phyloP scores from a whole-genome alignment of 352 stramenopile species.

The Globisporangium acanthophoron region DNA sequence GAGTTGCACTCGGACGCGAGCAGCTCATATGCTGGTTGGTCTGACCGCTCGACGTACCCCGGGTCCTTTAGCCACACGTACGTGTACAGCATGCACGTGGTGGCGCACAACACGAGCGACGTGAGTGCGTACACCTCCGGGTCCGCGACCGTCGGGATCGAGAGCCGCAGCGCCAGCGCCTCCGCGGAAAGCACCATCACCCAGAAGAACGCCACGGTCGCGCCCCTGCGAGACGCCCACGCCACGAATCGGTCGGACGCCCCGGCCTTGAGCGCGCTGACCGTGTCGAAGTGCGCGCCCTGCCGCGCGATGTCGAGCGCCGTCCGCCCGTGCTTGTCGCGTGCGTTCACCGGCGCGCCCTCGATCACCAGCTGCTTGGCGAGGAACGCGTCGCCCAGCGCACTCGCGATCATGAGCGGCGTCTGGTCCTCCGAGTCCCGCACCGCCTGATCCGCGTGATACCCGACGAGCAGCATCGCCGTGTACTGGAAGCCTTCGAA shows the following conservation, averaged over 20 bases:
- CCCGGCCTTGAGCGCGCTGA: slow-evolving; percentile 56
- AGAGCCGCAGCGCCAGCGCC: slow-evolving; percentile 46
- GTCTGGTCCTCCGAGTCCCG: slow-evolving; percentile 74
- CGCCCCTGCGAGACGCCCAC: slow-evolving; percentile 53
- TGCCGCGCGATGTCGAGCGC: slow-evolving; percentile 73
- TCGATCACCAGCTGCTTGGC: slow-evolving; percentile 83
- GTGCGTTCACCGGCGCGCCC: slow-evolving; percentile 51
- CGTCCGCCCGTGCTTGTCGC: slow-evolving; percentile 67
- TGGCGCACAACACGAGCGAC: slow-evolving; percentile 28
- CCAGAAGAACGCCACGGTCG: slow-evolving; percentile 70
- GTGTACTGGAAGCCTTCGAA: slow-evolving; percentile 87
- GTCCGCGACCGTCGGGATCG: slow-evolving; percentile 36
- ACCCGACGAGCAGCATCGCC: slow-evolving; percentile 53
- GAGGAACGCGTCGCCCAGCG: slow-evolving; percentile 73
- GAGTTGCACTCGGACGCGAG: slow-evolving; percentile 54
- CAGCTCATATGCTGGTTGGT: slow-evolving; percentile 65
- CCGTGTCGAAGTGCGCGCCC: slow-evolving; percentile 62
- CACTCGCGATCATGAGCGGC: slow-evolving; percentile 75
- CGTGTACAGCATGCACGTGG: slow-evolving; percentile 60
- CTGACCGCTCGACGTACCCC: slow-evolving; percentile 60
- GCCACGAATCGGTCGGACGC: slow-evolving; percentile 62
- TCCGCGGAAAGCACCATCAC: slow-evolving; percentile 44
- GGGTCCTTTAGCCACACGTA: slow-evolving; percentile 80
- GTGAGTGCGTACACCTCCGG: slow-evolving; percentile 19
- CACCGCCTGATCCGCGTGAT: slow-evolving; percentile 35